Evolutionary conservation across 441 rosid species (phyloP), one percentile per base, ranked within the genome.

Genomic region (Gossypium schwendimanii): DNA sequence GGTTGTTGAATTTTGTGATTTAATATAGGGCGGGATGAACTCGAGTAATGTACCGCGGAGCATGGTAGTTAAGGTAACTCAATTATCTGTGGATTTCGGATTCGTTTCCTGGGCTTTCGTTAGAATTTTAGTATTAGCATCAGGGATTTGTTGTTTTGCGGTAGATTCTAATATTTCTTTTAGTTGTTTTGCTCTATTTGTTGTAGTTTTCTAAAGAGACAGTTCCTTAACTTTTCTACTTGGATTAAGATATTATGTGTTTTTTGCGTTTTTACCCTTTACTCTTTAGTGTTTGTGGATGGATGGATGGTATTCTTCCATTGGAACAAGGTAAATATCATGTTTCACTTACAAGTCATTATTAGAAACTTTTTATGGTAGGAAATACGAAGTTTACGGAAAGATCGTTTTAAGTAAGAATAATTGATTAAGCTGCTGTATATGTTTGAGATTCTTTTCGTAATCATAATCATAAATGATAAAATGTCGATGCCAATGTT

Each of bases 31-130:
- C 53, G 77, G 79, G 75, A 72, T 72, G 81, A 81, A 72, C 74
- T 68, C 73, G 66, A 45, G 50, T 62, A 79, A 77, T 83, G 77
- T 26, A 14, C 80, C 23, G 53, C 69, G 71, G 57, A 75, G 77
- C 68, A 63, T 81, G 54, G 63, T 82, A 28, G 17, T 84, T 64
- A 87, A 87, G 96, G 97, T 92, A 78, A 68, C 53, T 53, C 63
- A 21, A 18, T 44, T 52, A 50, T 28, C 11, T 6, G 62, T 6
- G 17, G 44, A 6, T 66, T 26, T 11, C 17, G 41, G 15, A 52
- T 45, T 18, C 9, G 9, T 70, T 50, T 24, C 17, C 31, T 44
- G 33, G 28, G 49, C 17, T 67, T 50, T 20, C 4, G 7, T 53
- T 45, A 4, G 44, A 50, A 4, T 67, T 26, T 33, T 26, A 8